A percentile compares a stretch with the other conserved stretches of the same genome.
These are phyloP conservation scores for Quercus aquifolioides DNA, from an alignment of 306 rosid species.

Conservation along the genomic window DNA sequence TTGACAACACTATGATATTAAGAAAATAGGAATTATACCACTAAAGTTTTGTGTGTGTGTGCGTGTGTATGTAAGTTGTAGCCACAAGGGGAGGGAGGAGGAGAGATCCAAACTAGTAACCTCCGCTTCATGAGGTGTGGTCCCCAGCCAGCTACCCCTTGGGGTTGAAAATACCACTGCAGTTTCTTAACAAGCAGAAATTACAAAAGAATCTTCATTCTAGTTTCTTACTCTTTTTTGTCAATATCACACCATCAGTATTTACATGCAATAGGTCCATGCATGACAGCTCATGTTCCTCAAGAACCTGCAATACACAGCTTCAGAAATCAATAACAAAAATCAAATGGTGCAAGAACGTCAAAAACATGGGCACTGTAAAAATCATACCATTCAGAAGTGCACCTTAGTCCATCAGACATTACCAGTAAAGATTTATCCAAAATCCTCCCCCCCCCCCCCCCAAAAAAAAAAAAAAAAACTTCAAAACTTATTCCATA, in stretches of 20 bases:
- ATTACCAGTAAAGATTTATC: not conserved
- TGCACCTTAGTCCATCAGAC: not conserved
- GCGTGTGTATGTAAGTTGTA: too few species aligned
- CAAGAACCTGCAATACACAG: constrained; percentile 70
- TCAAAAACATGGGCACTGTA: not conserved
- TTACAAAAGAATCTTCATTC: not conserved
- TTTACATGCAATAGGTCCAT: constrained; percentile 59
- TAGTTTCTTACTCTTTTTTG: constrained; percentile 67
- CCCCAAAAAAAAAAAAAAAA: not conserved
- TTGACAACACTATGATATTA: not conserved
- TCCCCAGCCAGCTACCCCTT: too few species aligned
- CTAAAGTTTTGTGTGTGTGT: too few species aligned
- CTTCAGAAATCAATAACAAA: constrained; percentile 17
- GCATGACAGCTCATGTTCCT: constrained; percentile 80
- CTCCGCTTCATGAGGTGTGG: too few species aligned
- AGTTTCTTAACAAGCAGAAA: not conserved
- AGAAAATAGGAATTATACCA: not conserved
- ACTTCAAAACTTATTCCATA: constrained; percentile 18
- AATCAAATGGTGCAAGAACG: constrained; percentile 7
- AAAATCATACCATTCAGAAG: not conserved
- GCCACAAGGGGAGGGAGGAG: too few species aligned
- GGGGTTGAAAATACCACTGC: not conserved
- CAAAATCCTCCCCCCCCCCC: not conserved
- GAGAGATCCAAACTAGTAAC: too few species aligned
- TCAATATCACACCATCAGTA: constrained; percentile 70